Percentiles rank a stretch among this genome's conserved stretches.
phyloP scores from a whole-genome alignment of 2,329 filamentous ascomycete genomes.

The Magnaporthales sp. region DNA sequence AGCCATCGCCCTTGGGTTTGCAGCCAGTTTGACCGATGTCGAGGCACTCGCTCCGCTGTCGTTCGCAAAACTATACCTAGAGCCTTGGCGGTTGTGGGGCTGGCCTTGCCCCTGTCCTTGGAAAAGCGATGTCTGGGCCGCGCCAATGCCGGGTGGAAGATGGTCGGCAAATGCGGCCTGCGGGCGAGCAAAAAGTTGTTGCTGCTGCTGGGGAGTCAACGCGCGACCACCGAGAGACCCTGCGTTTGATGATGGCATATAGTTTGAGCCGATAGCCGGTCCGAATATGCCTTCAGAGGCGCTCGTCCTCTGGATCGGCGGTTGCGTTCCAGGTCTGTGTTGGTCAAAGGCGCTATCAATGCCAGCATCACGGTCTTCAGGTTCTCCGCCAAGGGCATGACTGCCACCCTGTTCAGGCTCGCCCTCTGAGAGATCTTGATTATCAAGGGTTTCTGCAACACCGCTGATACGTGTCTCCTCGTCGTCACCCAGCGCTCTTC shows the following conservation, averaged over 20 bases:
- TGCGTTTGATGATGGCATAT: constrained; percentile 40
- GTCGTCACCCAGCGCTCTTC: constrained; percentile 68
- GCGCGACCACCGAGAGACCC: constrained; percentile 58
- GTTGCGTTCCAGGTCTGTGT: constrained; percentile 61
- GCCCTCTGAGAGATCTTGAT: constrained; percentile 55
- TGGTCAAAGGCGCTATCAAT: constrained; percentile 44
- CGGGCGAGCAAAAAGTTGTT: constrained; percentile 53
- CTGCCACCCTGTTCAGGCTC: constrained; percentile 75
- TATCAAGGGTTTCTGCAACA: constrained; percentile 17
- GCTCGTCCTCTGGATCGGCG: constrained; percentile 62
- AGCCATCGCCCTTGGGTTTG: constrained; percentile 71
- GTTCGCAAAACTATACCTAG: constrained; percentile 80
- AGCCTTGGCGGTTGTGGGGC: constrained; percentile 74
- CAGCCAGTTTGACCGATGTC: constrained; percentile 64
- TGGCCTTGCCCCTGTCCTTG: constrained; percentile 44
- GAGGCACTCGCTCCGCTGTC: constrained; percentile 52
- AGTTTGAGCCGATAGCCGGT: constrained; percentile 38
- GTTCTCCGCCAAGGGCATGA: constrained; percentile 83
- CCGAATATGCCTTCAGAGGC: constrained; percentile 44
- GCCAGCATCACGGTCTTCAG: constrained; percentile 63
- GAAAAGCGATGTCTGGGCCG: constrained; percentile 40
- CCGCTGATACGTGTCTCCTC: constrained; percentile 39
- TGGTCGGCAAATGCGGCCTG: constrained; percentile 24
- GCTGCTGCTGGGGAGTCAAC: constrained; percentile 71
- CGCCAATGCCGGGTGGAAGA: constrained; percentile 47